phyloP scores from a whole-genome alignment of 2,329 filamentous ascomycete species.

The Neonectria hederae region DNA sequence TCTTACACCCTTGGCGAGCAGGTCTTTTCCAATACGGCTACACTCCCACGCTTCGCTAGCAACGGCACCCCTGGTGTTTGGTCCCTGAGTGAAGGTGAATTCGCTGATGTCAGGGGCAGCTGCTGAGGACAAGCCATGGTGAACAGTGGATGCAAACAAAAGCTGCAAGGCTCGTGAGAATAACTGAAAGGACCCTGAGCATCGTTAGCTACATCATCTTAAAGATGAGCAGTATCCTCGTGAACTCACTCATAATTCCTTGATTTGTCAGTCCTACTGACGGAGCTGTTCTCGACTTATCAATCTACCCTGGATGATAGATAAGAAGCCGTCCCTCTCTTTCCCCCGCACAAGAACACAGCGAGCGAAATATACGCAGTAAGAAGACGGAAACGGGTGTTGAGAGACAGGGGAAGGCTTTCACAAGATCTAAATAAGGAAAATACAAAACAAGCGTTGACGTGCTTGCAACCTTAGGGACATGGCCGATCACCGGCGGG shows the following conservation, averaged over 20 bases:
- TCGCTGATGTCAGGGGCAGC: conserved; percentile 20
- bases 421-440: not conserved
- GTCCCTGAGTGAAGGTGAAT: conserved; percentile 18
- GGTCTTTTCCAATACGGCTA: conserved; percentile 72
- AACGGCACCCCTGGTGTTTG: conserved; percentile 66
- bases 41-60: conserved; percentile 76
- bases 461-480: conserved; percentile 30
- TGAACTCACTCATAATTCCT: conserved; percentile 1
- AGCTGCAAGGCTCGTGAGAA: conserved; percentile 1
- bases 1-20: conserved; percentile 64
- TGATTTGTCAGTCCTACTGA: not conserved
- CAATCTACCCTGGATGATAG: not conserved
- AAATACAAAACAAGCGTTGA: conserved; percentile 22
- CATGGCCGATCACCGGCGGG: conserved; percentile 24
- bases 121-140: conserved; percentile 22
- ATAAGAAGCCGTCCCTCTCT: not conserved
- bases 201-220: not conserved
- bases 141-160: conserved; percentile 19
- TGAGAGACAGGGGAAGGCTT: not conserved
- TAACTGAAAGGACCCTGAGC: not conserved
- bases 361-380: not conserved
- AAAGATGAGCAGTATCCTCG: not conserved
- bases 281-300: not conserved
- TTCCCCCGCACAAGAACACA: not conserved
- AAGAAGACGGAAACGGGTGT: not conserved